phyloP scores from a whole-genome alignment of 1,284 basidiomycete species.

The Trichosporon ovoides region DNA sequence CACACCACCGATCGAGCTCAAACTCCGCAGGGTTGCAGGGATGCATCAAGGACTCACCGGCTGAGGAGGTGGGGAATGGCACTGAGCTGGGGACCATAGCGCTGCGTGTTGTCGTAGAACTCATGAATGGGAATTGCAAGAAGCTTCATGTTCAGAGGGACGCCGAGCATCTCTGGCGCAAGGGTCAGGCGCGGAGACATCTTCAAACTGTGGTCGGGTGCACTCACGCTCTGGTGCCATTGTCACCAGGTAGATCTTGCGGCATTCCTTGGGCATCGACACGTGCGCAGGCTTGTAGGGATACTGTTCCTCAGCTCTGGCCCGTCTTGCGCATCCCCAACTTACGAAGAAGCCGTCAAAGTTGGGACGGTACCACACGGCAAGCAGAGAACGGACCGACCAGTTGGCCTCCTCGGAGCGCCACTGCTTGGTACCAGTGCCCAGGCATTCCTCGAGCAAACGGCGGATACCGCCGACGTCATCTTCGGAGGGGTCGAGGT shows the following conservation, averaged over 20 bases:
- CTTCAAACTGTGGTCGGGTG: too few relatives aligned
- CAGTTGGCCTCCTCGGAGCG: constrained; percentile 51
- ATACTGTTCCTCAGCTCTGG: constrained; percentile 76
- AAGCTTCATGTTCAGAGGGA: constrained; percentile 98
- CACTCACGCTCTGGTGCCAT: constrained; percentile 80
- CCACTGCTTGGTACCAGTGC: constrained; percentile 58
- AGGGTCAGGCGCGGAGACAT: not conserved
- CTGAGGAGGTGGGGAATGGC: constrained; percentile 91
- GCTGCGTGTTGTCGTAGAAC: constrained; percentile 91
- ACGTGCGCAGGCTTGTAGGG: constrained; percentile 95
- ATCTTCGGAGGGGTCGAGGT: constrained; percentile 90
- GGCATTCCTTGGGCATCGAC: constrained; percentile 95
- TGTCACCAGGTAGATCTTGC: constrained; percentile 90
- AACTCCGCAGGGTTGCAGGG: not conserved
- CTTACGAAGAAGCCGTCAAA: constrained; percentile 97
- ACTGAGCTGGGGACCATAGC: constrained; percentile 89
- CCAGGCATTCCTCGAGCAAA: constrained; percentile 79
- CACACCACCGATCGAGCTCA: too few relatives aligned
- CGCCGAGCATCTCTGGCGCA: constrained; percentile 77
- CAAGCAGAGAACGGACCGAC: constrained; percentile 90
- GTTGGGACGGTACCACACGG: constrained; percentile 95
- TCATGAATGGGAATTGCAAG: constrained; percentile 93
- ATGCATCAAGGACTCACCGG: constrained; percentile 58
- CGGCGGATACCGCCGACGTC: constrained; percentile 83
- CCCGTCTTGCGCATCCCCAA: constrained; percentile 14